Conservation (phyloP, 1,139 yeast species). For the Candida frijolesensis region DNA sequence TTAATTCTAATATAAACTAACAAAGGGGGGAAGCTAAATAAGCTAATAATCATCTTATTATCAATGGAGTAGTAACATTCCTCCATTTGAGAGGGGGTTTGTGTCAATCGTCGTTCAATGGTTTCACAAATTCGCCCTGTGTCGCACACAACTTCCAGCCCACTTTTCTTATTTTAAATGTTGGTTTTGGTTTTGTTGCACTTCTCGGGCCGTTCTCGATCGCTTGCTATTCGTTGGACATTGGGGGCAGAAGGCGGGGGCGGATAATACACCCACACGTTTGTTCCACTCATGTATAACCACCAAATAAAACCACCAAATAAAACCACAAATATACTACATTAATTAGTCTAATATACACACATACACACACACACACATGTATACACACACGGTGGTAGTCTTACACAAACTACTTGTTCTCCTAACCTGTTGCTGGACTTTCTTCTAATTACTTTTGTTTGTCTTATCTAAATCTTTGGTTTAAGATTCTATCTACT, state of each 20-base stretch:
- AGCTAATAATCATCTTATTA: no score
- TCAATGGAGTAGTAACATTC: no score
- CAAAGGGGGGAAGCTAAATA: no score
- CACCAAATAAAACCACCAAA: not conserved
- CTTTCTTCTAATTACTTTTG: not conserved
- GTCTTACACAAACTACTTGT: not conserved
- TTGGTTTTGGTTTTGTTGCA: not conserved
- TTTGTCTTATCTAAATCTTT: constrained; percentile 60
- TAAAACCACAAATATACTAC: not conserved
- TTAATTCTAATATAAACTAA: no score
- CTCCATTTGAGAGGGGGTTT: no score
- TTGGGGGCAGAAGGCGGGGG: not conserved
- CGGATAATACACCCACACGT: not conserved
- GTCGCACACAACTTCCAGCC: not conserved
- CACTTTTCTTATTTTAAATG: not conserved
- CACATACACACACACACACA: not conserved
- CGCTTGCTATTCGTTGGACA: no score
- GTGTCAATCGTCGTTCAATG: no score
- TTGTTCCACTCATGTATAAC: not conserved
- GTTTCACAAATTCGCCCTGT: no score
- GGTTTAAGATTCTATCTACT: constrained; percentile 71
- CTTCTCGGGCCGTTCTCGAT: no score
- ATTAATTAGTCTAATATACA: not conserved
- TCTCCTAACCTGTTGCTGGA: not conserved
- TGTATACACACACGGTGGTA: not conserved